These are phyloP conservation scores for Alternaria triticina DNA, from an alignment of 2,329 filamentous ascomycete species.

Conservation along the genomic window DNA sequence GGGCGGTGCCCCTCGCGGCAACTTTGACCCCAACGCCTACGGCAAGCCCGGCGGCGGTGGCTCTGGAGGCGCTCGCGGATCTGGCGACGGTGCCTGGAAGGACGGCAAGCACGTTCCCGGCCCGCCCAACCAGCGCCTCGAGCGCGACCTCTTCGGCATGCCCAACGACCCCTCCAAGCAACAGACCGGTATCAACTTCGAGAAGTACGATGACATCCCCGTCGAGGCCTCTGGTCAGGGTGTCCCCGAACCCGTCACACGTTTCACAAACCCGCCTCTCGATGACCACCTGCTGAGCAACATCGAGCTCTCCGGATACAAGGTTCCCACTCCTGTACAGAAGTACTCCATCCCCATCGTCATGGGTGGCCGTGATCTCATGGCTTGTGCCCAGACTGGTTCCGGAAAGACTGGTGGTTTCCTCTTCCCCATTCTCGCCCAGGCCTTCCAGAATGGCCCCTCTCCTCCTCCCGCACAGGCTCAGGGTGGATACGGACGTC, in stretches of 20 bases:
- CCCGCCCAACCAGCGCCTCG: constrained; percentile 83
- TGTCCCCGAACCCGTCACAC: constrained; percentile 87
- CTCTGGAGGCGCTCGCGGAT: constrained; percentile 70
- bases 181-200: constrained; percentile 98
- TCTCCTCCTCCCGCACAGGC: constrained; percentile 69
- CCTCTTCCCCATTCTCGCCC: constrained; percentile 98
- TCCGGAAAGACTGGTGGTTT: constrained; percentile 99
- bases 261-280: constrained; percentile 92
- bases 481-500: constrained; percentile 73
- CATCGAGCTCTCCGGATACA: constrained; percentile 94
- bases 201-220: constrained; percentile 99
- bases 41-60: constrained; percentile 61
- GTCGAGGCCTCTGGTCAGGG: constrained; percentile 95
- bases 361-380: constrained; percentile 95
- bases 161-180: constrained; percentile 93
- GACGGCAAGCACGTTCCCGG: constrained; percentile 96
- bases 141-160: constrained; percentile 94
- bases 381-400: constrained; percentile 99
- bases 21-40: constrained; percentile 70
- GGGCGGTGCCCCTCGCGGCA: constrained; percentile 49
- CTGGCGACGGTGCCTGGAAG: constrained; percentile 94
- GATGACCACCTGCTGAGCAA: constrained; percentile 93
- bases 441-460: constrained; percentile 90
- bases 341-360: constrained; percentile 99
- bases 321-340: constrained; percentile 94